A percentile compares a stretch with the other conserved stretches of the same genome.
Conservation (phyloP, 352 stramenopile species). For the Phytophthora macrochlamydospora region DNA sequence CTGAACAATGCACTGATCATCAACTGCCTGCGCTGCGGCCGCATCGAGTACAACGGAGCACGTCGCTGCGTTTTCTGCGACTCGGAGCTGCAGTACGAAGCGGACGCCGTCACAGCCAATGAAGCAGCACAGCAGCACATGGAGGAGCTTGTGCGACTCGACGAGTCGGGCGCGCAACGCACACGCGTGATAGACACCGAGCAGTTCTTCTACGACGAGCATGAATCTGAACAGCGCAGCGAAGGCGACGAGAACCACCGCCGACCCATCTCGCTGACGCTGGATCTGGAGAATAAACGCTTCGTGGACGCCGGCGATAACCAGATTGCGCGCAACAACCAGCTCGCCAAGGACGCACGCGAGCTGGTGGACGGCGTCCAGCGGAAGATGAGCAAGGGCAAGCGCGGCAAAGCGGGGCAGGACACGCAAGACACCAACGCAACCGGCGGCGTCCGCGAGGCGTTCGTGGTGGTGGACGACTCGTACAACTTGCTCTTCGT, state of each 20-base stretch:
- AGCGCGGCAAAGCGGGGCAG: slow-evolving; percentile 15
- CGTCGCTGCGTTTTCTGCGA: slow-evolving; percentile 64
- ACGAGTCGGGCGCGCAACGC: slow-evolving; percentile 46
- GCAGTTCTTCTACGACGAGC: slow-evolving; percentile 42
- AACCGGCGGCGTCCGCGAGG: slow-evolving; percentile 9
- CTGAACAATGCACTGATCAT: slow-evolving; percentile 65
- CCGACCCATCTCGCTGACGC: slow-evolving; percentile 44
- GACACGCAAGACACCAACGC: neutral
- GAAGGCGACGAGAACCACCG: slow-evolving; percentile 10
- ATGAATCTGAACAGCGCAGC: slow-evolving; percentile 21
- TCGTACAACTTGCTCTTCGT: slow-evolving; percentile 58
- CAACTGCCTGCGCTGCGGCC: slow-evolving; percentile 74
- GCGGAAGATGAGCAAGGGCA: slow-evolving; percentile 47
- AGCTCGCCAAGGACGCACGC: slow-evolving; percentile 57
- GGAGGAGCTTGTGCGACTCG: slow-evolving; percentile 57
- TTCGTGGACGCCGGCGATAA: slow-evolving; percentile 32
- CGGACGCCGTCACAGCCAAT: slow-evolving; percentile 36
- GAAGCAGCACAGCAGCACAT: slow-evolving; percentile 50
- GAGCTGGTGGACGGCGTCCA: slow-evolving; percentile 55
- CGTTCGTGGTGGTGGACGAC: slow-evolving; percentile 45
- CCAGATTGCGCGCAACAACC: slow-evolving; percentile 54
- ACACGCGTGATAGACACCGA: slow-evolving; percentile 56
- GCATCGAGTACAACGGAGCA: slow-evolving; percentile 67
- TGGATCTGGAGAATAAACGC: slow-evolving; percentile 54
- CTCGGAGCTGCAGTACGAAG: slow-evolving; percentile 59